These are phyloP conservation scores for Coemansia sp. DNA, from an alignment of 192 early-diverging fungal species.

Conservation along the genomic window DNA sequence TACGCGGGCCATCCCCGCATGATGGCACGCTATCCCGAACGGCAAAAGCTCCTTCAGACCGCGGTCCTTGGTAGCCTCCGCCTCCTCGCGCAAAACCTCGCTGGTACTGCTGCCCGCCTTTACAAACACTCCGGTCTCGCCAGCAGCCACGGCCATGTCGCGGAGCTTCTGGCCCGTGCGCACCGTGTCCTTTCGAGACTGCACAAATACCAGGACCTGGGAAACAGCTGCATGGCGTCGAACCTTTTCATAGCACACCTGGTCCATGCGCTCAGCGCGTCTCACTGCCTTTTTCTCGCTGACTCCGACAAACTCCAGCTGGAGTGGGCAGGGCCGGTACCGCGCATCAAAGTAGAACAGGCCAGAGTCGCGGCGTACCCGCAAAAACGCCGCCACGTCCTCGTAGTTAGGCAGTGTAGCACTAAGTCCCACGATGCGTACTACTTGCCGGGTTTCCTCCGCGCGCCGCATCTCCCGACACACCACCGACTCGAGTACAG, in stretches of 20 bases:
- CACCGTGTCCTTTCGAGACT: constrained; percentile 97
- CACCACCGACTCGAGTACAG: constrained; percentile 93
- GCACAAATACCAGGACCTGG: constrained; percentile 95
- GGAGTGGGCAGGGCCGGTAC: constrained; percentile 92
- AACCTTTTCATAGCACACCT: constrained; percentile 94
- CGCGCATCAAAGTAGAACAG: constrained; percentile 93
- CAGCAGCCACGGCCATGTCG: constrained; percentile 92
- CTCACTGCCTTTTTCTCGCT: constrained; percentile 96
- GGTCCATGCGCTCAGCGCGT: constrained; percentile 94
- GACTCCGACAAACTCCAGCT: constrained; percentile 95
- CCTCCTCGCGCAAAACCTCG: constrained; percentile 83
- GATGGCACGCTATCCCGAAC: constrained; percentile 95
- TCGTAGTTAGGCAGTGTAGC: constrained; percentile 96
- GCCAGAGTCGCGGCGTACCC: constrained; percentile 76
- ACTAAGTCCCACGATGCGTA: constrained; percentile 88
- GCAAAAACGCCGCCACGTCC: constrained; percentile 94
- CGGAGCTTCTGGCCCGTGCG: constrained; percentile 90
- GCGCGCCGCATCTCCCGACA: constrained; percentile 82
- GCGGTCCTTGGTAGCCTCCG: constrained; percentile 75
- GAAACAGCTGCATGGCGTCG: constrained; percentile 80
- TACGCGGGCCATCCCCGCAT: constrained; percentile 91
- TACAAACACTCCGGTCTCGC: constrained; percentile 81
- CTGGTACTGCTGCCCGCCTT: constrained; percentile 78
- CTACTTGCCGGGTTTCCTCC: constrained; percentile 85
- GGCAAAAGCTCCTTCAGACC: constrained; percentile 89